phyloP scores from a whole-genome alignment of 1,139 yeast genomes.

The Taphrina flavorubra region DNA sequence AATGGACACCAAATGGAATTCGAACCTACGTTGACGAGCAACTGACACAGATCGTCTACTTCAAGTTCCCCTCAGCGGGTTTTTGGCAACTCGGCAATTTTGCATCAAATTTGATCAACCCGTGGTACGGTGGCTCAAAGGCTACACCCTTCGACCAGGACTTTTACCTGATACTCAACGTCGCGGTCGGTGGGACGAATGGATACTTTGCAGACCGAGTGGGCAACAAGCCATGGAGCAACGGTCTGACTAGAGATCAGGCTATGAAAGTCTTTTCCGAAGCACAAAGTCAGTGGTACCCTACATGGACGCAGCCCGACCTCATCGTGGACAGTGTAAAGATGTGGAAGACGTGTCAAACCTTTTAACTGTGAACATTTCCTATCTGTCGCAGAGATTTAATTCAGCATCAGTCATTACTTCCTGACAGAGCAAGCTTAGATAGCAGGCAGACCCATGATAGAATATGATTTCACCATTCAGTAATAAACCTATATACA shows the following conservation, averaged over 20 bases:
- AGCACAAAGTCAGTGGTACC: conserved; percentile 22
- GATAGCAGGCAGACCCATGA: no score
- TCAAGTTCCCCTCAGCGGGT: conserved; percentile 39
- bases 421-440: no score
- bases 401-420: background rate
- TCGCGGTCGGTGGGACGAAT: conserved; percentile 46
- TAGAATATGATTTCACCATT: no score
- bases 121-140: conserved; percentile 44
- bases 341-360: conserved; percentile 38
- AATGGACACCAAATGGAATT: conserved; percentile 45
- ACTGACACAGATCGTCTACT: conserved; percentile 44
- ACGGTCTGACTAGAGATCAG: conserved; percentile 28
- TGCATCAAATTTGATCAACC: conserved; percentile 43
- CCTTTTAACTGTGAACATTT: background rate
- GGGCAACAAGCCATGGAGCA: conserved; percentile 45
- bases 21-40: conserved; percentile 45
- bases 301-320: conserved; percentile 35
- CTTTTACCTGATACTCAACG: conserved; percentile 45
- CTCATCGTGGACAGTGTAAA: conserved; percentile 31
- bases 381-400: no score
- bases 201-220: conserved; percentile 44
- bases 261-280: conserved; percentile 27
- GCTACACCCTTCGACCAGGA: conserved; percentile 46
- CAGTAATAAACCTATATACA: no score
- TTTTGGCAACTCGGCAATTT: conserved; percentile 44